Evolutionary conservation across 176 grass and related monocot genomes (phyloP), one percentile per base, ranked within the genome.

Genomic region (Oryza meyeriana): DNA sequence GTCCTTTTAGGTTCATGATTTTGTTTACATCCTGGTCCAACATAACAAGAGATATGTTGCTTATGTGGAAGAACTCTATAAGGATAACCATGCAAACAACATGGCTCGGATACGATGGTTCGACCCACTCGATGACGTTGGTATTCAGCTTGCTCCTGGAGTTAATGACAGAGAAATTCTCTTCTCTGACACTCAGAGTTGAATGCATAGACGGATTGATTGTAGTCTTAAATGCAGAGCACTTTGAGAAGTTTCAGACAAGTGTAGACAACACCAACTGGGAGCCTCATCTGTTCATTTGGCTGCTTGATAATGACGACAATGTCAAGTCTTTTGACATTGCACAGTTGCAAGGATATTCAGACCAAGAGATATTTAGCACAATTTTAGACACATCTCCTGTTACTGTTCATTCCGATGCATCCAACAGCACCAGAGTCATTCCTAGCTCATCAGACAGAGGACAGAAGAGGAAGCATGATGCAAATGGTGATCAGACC

Each of bases 11-110:
- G 89, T 94, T 36, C 73, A 91, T 82, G 77, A 91, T 64, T 94
- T 94, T 79, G 84, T 94, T 55, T 84, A 78, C 72, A 81, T 94
- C 35, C 75, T 87, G 80, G n/a, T 31, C 61, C 86, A 89, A 89
- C 84, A 87, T 40, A 83, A 71, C 8, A 82, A 87, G 72, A 80
- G 68, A 12, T 77, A 80, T 17, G 77, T 94, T 41, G 84, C 84
- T 40, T 91, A 94, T 83, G 84, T 94, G 47, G 87, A 91, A 74
- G 92, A 91, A 73, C 57, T 94, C 39, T 94, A 94, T 13, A 66
- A 89, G 71, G 89, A 94, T 45, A 73, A 70, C 59, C 66, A 44
- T 31, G 61, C 39, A 55, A 87, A 81, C 28, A 89, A 87, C 39
- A 91, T 89, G 92, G 89, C 87, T 11, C 74, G 78, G 12, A 78